Conservation (phyloP, 2,329 filamentous ascomycete genomes). For the Neonectria neomacrospora region DNA sequence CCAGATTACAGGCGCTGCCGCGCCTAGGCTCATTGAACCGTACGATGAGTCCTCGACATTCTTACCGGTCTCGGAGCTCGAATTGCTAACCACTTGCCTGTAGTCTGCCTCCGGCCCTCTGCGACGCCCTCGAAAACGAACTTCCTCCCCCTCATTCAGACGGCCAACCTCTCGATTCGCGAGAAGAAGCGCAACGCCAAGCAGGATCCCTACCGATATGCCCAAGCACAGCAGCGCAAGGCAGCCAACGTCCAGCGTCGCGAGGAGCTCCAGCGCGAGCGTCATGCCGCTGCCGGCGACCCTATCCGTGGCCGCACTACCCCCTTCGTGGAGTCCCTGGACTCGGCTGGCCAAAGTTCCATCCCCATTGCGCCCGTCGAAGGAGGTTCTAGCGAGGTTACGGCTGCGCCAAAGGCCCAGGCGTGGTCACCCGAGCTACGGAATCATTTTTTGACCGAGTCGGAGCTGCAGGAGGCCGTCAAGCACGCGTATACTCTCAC, state of each 20-base stretch:
- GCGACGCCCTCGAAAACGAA: slow-evolving; percentile 58
- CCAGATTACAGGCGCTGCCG: slow-evolving; percentile 70
- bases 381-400: slow-evolving; percentile 54
- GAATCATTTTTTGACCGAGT: slow-evolving; percentile 79
- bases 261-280: slow-evolving; percentile 72
- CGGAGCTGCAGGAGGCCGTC: slow-evolving; percentile 74
- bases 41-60: slow-evolving; percentile 53
- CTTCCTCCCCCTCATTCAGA: slow-evolving; percentile 70
- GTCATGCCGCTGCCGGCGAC: slow-evolving; percentile 75
- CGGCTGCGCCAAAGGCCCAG: slow-evolving; percentile 55
- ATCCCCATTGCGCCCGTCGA: slow-evolving; percentile 52
- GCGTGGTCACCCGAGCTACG: slow-evolving; percentile 64
- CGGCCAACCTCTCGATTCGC: slow-evolving; percentile 70
- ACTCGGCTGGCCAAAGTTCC: slow-evolving; percentile 66
- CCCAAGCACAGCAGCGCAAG: slow-evolving; percentile 85
- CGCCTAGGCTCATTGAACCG: slow-evolving; percentile 69
- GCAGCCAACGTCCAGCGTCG: slow-evolving; percentile 83
- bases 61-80: not conserved
- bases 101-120: slow-evolving; percentile 71
- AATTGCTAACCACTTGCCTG: slow-evolving; percentile 41
- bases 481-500: slow-evolving; percentile 75
- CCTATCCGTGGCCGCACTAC: slow-evolving; percentile 83
- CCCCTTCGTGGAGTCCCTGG: slow-evolving; percentile 85
- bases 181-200: slow-evolving; percentile 74
- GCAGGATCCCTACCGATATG: slow-evolving; percentile 84